These are phyloP conservation scores for Clonostachys solani DNA, from an alignment of 2,329 filamentous ascomycete genomes.

Conservation along the genomic window DNA sequence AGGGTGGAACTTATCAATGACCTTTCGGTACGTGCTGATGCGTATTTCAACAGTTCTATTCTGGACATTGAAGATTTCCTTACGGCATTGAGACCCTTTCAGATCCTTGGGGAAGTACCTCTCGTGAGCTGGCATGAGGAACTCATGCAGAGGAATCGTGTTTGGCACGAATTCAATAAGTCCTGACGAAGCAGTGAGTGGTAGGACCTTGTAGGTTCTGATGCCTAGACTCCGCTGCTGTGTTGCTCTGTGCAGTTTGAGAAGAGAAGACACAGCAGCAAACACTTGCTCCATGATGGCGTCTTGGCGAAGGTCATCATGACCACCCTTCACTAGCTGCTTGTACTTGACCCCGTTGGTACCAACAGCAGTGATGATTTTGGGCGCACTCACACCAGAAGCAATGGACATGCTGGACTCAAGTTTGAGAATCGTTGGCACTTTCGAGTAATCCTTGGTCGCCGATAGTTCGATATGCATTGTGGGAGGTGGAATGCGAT, in stretches of 20 bases:
- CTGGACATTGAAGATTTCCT: constrained; percentile 72
- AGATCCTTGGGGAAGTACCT: constrained; percentile 81
- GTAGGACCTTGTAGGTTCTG: constrained; percentile 94
- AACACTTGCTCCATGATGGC: constrained; percentile 99
- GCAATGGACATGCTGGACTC: constrained; percentile 78
- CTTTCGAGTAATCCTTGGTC: constrained; percentile 68
- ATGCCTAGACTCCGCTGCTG: constrained; percentile 86
- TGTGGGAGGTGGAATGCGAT: constrained; percentile 81
- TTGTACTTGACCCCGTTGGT: constrained; percentile 78
- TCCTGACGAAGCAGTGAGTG: constrained; percentile 77
- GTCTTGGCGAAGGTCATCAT: constrained; percentile 94
- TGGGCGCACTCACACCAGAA: constrained; percentile 86
- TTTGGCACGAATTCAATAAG: constrained; percentile 97
- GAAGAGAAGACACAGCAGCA: constrained; percentile 84
- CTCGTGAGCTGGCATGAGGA: constrained; percentile 85
- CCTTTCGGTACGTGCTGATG: constrained; percentile 70
- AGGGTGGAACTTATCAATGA: constrained; percentile 80
- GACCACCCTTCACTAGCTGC: constrained; percentile 91
- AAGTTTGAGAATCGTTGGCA: constrained; percentile 72
- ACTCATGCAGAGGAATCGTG: constrained; percentile 88
- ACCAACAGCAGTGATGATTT: constrained; percentile 80
- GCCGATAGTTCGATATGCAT: constrained; percentile 75
- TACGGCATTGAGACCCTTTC: constrained; percentile 71
- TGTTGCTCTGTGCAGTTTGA: constrained; percentile 82
- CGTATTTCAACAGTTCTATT: constrained; percentile 65